These are phyloP conservation scores for Penicillium sp. DNA, from an alignment of 2,329 filamentous ascomycete genomes.

Conservation along the genomic window DNA sequence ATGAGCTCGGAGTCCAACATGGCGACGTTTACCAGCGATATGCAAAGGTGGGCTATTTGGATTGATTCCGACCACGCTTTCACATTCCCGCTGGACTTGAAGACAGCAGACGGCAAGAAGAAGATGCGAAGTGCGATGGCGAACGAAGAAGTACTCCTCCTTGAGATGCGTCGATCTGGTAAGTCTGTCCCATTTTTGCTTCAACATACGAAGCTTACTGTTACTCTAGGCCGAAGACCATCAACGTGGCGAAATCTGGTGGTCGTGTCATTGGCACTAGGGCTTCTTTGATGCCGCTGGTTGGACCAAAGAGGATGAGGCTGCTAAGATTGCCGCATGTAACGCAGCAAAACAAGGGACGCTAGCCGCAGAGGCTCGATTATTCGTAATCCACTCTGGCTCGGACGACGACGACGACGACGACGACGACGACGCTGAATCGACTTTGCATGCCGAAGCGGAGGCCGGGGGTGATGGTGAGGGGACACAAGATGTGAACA, in stretches of 20 bases:
- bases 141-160: not conserved
- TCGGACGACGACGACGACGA: too few relatives aligned
- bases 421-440: too few relatives aligned
- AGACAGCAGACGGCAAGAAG: not conserved
- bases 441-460: not conserved
- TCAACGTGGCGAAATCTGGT: not conserved
- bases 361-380: not conserved
- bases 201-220: not conserved
- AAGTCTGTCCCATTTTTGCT: not conserved
- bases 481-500: not conserved
- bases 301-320: not conserved
- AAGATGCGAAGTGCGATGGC: not conserved
- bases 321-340: not conserved
- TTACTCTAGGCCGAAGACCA: not conserved
- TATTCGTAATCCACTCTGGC: too few relatives aligned
- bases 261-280: not conserved
- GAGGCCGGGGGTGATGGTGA: not conserved
- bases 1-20: not conserved
- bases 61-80: not conserved
- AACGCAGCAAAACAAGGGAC: not conserved
- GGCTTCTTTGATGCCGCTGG: not conserved
- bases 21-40: not conserved
- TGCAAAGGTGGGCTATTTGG: not conserved
- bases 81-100: not conserved
- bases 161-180: not conserved